Evolutionary conservation across 805 yeast genomes (phyloP), one percentile per base, ranked within the genome.

Genomic region (Brettanomyces custersianus): DNA sequence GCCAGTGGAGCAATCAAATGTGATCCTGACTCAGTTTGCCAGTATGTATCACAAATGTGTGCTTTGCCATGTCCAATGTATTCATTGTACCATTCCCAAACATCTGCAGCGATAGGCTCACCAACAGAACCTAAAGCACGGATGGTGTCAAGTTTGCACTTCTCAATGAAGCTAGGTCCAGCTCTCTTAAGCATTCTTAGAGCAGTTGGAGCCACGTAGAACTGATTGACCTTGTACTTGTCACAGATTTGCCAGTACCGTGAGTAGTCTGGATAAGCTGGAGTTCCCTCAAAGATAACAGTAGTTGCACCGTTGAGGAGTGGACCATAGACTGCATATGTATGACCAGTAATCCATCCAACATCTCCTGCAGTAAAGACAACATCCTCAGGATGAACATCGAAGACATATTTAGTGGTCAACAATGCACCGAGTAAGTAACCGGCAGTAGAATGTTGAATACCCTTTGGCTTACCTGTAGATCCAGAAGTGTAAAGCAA

Each of bases 341-440:
- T 71, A 62, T 83, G 94, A 40, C 94, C 94, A 5, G 94, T 83
- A 51, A 83, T 80, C 94, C 94, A 83, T 51, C 94, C 94, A 36
- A 83, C 80, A 62, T 83, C 94, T 55, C 92, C 94, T 21, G 94
- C 92, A 13, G 92, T 82, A 68, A 83, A 83, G 39, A 83, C 66
- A 11, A 75, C 65, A 54, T 83, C 94, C 40, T 79, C 77, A 29
- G 72, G 69, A 50, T 82, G 87, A 28, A 80, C 67, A 58, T 83
- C 94, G 58, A 83, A 83, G 31, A 75, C 72, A 52, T 83, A 83
- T 52, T 77, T 77, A 49, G 86, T 77, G 33, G 90, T 74, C 52
- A 82, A 46, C 38, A 78, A 65, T 15, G 92, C 87, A 41, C 83
- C 81, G 40, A 83, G 64, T 42, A 83, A 62, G 56, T 76, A 83